phyloP scores from a whole-genome alignment of 139 green algal genomes.

The Micromonas pusilla region DNA sequence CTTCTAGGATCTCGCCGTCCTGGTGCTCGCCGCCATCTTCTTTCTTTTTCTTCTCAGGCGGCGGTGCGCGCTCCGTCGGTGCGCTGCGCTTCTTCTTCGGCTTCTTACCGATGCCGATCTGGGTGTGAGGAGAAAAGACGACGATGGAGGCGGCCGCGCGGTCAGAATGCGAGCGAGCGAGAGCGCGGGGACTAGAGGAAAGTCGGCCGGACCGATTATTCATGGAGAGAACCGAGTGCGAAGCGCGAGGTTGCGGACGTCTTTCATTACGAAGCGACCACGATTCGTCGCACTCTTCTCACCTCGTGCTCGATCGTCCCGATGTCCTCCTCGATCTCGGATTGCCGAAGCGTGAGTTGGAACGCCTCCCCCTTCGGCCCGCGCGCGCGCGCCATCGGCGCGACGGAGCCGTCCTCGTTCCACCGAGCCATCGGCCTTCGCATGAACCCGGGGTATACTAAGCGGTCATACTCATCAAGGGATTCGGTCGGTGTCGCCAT shows the following conservation, averaged over 20 bases:
- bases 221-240: no score
- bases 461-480: constrained; percentile 2
- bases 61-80: no score
- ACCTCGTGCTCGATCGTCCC: constrained; percentile 10
- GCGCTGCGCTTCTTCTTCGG: not conserved
- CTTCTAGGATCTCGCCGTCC: no score
- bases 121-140: not conserved
- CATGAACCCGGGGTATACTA: constrained; percentile 19
- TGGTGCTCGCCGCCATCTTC: no score
- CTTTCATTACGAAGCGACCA: not conserved
- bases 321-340: constrained; percentile 7
- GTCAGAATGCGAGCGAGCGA: not conserved
- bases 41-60: no score
- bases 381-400: not conserved
- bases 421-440: not conserved
- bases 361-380: constrained; percentile 13
- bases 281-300: not conserved
- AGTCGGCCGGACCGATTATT: not conserved
- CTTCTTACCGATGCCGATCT: not conserved
- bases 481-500: no score
- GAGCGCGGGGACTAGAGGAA: not conserved
- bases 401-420: constrained; percentile 15
- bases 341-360: not conserved
- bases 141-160: not conserved
- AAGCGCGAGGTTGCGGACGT: no score